Evolutionary conservation across 192 early-diverging fungal genomes (phyloP).

Genomic region (Chytriomyces sp.): DNA sequence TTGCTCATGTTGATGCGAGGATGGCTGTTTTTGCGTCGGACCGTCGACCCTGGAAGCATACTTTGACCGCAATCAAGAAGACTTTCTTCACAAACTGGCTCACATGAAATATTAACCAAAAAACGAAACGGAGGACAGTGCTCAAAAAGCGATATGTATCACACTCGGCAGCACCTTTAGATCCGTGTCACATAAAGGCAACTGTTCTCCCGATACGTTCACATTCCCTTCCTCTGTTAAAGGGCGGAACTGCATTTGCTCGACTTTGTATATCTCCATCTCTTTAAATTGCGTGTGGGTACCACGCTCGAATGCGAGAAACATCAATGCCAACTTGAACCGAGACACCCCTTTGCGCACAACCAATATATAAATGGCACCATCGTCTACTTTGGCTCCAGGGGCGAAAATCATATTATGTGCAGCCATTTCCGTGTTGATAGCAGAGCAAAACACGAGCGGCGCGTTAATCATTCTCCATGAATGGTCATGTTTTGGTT

Average conservation of each 20-base stretch:
- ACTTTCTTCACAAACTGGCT: too few species aligned
- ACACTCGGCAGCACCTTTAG: neutral
- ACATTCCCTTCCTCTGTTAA: neutral
- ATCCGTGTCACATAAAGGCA: neutral
- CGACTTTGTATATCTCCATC: conserved; percentile 5
- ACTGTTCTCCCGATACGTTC: neutral
- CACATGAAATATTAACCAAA: too few species aligned
- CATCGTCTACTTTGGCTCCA: neutral
- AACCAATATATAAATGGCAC: neutral
- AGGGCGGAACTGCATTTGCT: neutral
- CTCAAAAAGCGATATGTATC: neutral
- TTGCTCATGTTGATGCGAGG: neutral
- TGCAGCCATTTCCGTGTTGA: conserved; percentile 1
- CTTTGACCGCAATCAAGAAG: too few species aligned
- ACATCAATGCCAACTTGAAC: neutral
- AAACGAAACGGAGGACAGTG: too few species aligned
- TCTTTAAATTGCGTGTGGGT: neutral
- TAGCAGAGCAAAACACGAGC: neutral
- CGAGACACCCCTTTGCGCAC: neutral
- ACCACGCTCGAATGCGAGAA: neutral
- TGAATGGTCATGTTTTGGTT: neutral
- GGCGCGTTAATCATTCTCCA: neutral
- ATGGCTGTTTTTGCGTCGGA: neutral
- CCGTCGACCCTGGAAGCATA: neutral
- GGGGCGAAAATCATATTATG: neutral